These are phyloP conservation scores for Chlorencoelia australis DNA, from an alignment of 2,329 filamentous ascomycete genomes.

Conservation along the genomic window DNA sequence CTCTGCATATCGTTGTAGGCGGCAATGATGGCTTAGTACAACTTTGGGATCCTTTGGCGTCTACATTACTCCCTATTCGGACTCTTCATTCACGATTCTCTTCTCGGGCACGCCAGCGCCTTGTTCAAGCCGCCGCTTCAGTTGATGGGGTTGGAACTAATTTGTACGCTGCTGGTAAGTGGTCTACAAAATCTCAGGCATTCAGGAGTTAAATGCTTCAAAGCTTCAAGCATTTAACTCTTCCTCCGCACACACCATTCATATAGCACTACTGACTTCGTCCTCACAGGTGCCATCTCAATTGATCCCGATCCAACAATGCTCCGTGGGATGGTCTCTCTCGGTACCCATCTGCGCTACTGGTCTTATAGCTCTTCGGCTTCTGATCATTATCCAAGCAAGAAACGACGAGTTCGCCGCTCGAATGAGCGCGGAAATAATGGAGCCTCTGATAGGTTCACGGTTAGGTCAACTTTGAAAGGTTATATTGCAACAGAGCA, in stretches of 20 bases:
- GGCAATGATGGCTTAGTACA: slow-evolving; percentile 93
- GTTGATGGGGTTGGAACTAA: slow-evolving; percentile 60
- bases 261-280: no score
- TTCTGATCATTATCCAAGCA: slow-evolving; percentile 62
- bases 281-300: slow-evolving; percentile 72
- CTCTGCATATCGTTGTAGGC: slow-evolving; percentile 82
- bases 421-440: slow-evolving; percentile 50
- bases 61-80: slow-evolving; percentile 64
- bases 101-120: slow-evolving; percentile 69
- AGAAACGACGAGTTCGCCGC: slow-evolving; percentile 69
- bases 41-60: slow-evolving; percentile 91
- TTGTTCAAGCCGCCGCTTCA: slow-evolving; percentile 55
- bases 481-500: slow-evolving; percentile 83
- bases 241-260: no score
- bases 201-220: no score
- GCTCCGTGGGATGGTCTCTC: slow-evolving; percentile 75
- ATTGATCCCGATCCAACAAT: slow-evolving; percentile 81
- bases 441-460: slow-evolving; percentile 43
- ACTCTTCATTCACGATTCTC: slow-evolving; percentile 82
- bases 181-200: no score
- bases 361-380: slow-evolving; percentile 86
- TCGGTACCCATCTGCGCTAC: slow-evolving; percentile 79
- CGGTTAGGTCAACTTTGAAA: slow-evolving; percentile 58
- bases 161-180: slow-evolving; percentile 70
- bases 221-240: no score